A percentile compares a stretch with the other conserved stretches of the same genome.
These are phyloP conservation scores for Candida adriatica DNA, from an alignment of 805 yeast genomes.

Conservation along the genomic window DNA sequence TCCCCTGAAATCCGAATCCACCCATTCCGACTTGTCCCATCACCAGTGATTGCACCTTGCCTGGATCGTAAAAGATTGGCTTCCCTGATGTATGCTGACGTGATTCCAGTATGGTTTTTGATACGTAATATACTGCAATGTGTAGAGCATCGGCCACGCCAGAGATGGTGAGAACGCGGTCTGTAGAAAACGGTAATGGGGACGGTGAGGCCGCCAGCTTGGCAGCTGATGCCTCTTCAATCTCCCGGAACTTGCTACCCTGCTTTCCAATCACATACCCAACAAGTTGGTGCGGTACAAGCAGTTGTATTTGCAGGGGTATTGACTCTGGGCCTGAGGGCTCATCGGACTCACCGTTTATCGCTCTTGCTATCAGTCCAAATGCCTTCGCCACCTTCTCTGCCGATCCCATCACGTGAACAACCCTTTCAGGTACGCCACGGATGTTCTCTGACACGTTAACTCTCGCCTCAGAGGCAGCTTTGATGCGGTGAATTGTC, in stretches of 20 bases:
- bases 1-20: constrained; percentile 4
- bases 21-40: constrained; percentile 3
- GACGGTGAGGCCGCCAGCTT: constrained; percentile 66
- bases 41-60: constrained; percentile 9
- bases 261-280: constrained; percentile 77
- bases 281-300: constrained; percentile 74
- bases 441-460: constrained; percentile 67
- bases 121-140: constrained; percentile 70
- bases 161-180: constrained; percentile 57
- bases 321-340: constrained; percentile 51
- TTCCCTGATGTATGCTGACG: constrained; percentile 45
- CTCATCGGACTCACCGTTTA: constrained; percentile 60
- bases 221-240: constrained; percentile 78
- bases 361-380: constrained; percentile 62
- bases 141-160: constrained; percentile 88
- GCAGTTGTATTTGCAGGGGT: constrained; percentile 48
- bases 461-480: constrained; percentile 54
- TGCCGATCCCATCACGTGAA: constrained; percentile 66
- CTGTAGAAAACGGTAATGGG: constrained; percentile 69
- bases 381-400: constrained; percentile 78
- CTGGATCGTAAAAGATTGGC: constrained; percentile 52
- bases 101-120: constrained; percentile 60
- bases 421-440: constrained; percentile 68
- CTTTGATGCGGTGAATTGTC: constrained; percentile 56
- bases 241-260: constrained; percentile 69